Conservation (phyloP, 2,329 filamentous ascomycete genomes). For the Aspergillus hiratsukae region DNA sequence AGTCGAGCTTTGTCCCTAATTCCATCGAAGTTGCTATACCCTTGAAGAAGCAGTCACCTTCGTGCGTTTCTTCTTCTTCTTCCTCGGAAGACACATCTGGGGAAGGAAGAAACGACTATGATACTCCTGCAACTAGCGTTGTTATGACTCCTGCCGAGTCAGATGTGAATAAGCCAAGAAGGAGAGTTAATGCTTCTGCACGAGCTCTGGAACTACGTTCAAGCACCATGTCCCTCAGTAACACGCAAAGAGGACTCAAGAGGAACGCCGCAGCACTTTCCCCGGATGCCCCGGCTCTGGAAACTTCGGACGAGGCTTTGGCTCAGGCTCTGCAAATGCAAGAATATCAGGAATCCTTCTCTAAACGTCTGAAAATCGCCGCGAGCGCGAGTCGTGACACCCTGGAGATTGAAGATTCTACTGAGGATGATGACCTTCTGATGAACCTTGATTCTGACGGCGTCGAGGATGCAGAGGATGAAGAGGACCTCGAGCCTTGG, state of each 20-base stretch:
- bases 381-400: slow-evolving; percentile 8
- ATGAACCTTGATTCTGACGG: slow-evolving; percentile 9
- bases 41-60: slow-evolving; percentile 19
- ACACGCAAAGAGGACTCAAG: slow-evolving; percentile 37
- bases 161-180: slow-evolving; percentile 23
- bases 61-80: slow-evolving; percentile 30
- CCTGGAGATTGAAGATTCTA: slow-evolving; percentile 23
- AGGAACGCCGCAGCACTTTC: slow-evolving; percentile 42
- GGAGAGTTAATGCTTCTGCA: slow-evolving; percentile 41
- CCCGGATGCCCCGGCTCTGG: slow-evolving; percentile 29
- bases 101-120: slow-evolving; percentile 49
- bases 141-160: slow-evolving; percentile 51
- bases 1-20: not conserved
- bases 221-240: slow-evolving; percentile 41
- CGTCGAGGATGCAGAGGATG: slow-evolving; percentile 8
- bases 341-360: slow-evolving; percentile 40
- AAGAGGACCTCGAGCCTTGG: slow-evolving; percentile 14
- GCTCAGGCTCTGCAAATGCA: slow-evolving; percentile 56
- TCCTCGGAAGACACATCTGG: slow-evolving; percentile 37
- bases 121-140: slow-evolving; percentile 60
- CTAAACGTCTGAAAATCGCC: slow-evolving; percentile 34
- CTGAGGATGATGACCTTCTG: slow-evolving; percentile 11
- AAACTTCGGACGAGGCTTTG: slow-evolving; percentile 47
- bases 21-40: slow-evolving; percentile 31
- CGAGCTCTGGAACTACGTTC: slow-evolving; percentile 45